Conservation (phyloP, 2,329 filamentous ascomycete species). For the Bipolaris gigantea region DNA sequence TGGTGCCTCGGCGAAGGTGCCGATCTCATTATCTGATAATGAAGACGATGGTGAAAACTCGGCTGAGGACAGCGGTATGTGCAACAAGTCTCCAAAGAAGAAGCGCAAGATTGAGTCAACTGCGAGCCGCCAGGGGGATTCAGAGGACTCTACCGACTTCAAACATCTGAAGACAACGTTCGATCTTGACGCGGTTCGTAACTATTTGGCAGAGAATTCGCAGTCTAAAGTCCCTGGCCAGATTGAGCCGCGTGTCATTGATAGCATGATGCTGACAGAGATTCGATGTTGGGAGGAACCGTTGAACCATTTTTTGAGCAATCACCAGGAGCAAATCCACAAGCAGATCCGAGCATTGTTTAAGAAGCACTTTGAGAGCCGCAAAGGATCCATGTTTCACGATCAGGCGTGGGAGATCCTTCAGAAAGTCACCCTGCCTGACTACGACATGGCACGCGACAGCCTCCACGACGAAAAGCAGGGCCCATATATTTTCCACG, state of each 20-base stretch:
- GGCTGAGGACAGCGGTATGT: background rate
- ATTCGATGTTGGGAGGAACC: constrained; percentile 38
- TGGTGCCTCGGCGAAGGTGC: constrained; percentile 16
- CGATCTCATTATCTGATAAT: constrained; percentile 23
- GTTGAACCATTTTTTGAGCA: constrained; percentile 30
- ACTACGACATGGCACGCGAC: constrained; percentile 32
- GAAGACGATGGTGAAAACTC: constrained; percentile 17
- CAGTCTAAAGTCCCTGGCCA: constrained; percentile 38
- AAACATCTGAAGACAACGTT: constrained; percentile 18
- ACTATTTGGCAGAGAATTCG: constrained; percentile 27
- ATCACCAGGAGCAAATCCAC: constrained; percentile 16
- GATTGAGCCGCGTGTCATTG: constrained; percentile 17
- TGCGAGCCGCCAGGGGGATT: background rate
- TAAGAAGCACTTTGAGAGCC: constrained; percentile 32
- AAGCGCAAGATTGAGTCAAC: constrained; percentile 33
- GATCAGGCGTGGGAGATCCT: constrained; percentile 27
- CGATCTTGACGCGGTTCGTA: constrained; percentile 35
- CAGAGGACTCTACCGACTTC: too few species aligned
- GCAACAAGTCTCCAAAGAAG: constrained; percentile 32
- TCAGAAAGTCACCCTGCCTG: constrained; percentile 25
- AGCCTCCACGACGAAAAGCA: constrained; percentile 37
- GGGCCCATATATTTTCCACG: constrained; percentile 42
- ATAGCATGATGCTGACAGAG: constrained; percentile 13
- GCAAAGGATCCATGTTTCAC: constrained; percentile 37
- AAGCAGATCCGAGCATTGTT: constrained; percentile 28